Evolutionary conservation across 495 filamentous ascomycete genomes (phyloP).

Genomic region (Friedmanniomyces simplex): DNA sequence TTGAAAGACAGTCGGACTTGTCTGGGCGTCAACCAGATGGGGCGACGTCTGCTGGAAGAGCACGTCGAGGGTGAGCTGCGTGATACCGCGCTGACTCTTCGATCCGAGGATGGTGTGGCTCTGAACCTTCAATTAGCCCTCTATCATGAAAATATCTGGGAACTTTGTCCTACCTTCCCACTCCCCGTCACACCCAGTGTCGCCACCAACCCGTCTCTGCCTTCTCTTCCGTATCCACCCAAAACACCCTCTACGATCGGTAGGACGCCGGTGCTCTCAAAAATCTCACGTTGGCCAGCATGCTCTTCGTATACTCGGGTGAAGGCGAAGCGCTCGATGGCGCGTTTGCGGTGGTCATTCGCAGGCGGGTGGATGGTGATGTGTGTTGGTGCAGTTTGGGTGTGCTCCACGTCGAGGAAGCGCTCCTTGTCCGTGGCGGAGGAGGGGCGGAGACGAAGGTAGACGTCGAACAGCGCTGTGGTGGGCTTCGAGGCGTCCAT

Average conservation of each 20-base stretch:
- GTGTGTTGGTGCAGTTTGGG: constrained; percentile 50
- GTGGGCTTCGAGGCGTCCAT: constrained; percentile 17
- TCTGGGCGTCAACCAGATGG: constrained; percentile 49
- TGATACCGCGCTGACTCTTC: constrained; percentile 73
- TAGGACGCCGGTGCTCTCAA: constrained; percentile 68
- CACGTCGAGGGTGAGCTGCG: constrained; percentile 81
- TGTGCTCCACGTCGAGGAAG: constrained; percentile 66
- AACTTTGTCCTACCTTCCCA: constrained; percentile 58
- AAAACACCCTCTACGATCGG: constrained; percentile 70
- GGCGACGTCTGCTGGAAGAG: constrained; percentile 68
- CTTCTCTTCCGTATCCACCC: constrained; percentile 53
- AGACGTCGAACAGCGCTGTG: constrained; percentile 75
- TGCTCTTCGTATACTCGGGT: constrained; percentile 86
- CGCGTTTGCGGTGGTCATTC: constrained; percentile 61
- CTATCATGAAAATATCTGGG: not conserved
- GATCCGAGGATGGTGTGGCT: constrained; percentile 95
- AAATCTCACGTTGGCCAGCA: constrained; percentile 73
- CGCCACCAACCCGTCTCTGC: constrained; percentile 80
- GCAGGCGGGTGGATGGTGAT: constrained; percentile 80
- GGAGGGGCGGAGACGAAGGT: constrained; percentile 76
- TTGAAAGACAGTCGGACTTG: constrained; percentile 50
- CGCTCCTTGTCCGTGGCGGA: constrained; percentile 42
- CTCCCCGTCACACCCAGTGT: constrained; percentile 92
- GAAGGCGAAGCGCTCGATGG: constrained; percentile 88
- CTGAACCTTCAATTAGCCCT: constrained; percentile 37